Evolutionary conservation across 805 yeast species (phyloP).

Genomic region (Komagataella pastoris): DNA sequence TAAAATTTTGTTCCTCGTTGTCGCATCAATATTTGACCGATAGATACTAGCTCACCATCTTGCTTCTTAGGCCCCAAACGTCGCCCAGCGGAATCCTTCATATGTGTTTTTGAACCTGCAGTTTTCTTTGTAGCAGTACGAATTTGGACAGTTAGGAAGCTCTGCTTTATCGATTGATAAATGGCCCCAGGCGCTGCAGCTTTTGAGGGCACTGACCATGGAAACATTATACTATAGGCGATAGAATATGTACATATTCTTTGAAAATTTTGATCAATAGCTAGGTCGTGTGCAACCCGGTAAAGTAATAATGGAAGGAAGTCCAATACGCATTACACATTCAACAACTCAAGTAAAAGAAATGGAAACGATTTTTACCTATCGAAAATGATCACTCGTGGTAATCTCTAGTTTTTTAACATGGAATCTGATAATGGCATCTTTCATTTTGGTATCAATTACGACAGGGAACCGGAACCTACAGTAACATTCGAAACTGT

Average conservation of each 20-base stretch:
- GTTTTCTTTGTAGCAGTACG: conserved; percentile 92
- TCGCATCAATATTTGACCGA: conserved; percentile 82
- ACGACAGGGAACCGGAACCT: too few relatives aligned
- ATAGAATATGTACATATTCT: too few relatives aligned
- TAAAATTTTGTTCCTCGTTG: conserved; percentile 92
- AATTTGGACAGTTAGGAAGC: conserved; percentile 23
- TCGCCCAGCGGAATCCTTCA: conserved; percentile 91
- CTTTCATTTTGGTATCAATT: not conserved
- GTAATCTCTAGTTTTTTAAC: not conserved
- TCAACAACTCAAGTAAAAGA: not conserved
- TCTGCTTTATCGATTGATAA: not conserved
- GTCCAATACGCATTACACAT: not conserved
- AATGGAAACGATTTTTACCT: not conserved
- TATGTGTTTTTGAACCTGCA: conserved; percentile 88
- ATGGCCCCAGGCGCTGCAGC: not conserved
- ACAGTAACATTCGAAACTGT: not conserved
- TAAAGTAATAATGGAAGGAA: not conserved
- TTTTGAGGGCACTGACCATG: not conserved
- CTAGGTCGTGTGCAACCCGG: not conserved
- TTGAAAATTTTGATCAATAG: too few relatives aligned
- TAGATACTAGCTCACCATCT: conserved; percentile 63
- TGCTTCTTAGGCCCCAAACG: conserved; percentile 82
- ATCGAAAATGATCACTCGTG: not conserved
- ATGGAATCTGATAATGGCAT: not conserved
- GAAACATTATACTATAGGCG: not conserved